Base-by-base conservation (phyloP, 805 yeast genomes). In the Sugiyamaella lignohabitans region DNA sequence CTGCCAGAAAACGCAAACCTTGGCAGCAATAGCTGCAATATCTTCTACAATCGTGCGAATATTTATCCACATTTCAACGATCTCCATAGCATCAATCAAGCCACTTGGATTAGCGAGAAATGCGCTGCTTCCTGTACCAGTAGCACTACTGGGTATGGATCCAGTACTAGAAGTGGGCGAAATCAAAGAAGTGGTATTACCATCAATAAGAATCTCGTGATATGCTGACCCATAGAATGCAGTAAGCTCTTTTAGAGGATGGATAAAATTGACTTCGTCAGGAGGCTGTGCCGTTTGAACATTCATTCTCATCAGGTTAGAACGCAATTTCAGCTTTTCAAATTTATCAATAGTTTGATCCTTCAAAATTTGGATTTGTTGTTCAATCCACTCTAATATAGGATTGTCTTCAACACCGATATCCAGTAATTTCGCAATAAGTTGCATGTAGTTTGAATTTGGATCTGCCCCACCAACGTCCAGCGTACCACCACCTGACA, bases 341-440 rank as follows among this genome's bases (percentile, higher is more conserved):
- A 74, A 73, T 3, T 67, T 67, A 18, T 72, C 70, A 19, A 65
- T 64, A 24, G 78, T 62, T 43, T 66, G 63, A 1, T 57, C 52
- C 5, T 64, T 60, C 49, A 78, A 68, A 17, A 59, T 60, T 20
- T 67, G 65, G 40, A 72, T 70, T 55, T 75, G 82, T 17, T 74
- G 63, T 37, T 72, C 66, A 23, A 84, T 71, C 79, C 87, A 84
- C 45, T 74, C 78, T 19, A 71, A 59, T 4, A 83, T 75, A 3
- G 91, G 91, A 58, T 79, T 82, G 47, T 77, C 80, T 40, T 69
- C 73, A 2, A 75, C 72, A n/a, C 80, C 83, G 29, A 84, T 65
- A 51, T 82, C 86, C 39, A 80, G 61, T 29, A 84, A 65, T 53
- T 74, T 76, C n/a, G 73, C 69, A 20, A 82, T 73, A 24, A 60